phyloP scores from a whole-genome alignment of 2,329 filamentous ascomycete species.

The Gaeumannomyces sp. region DNA sequence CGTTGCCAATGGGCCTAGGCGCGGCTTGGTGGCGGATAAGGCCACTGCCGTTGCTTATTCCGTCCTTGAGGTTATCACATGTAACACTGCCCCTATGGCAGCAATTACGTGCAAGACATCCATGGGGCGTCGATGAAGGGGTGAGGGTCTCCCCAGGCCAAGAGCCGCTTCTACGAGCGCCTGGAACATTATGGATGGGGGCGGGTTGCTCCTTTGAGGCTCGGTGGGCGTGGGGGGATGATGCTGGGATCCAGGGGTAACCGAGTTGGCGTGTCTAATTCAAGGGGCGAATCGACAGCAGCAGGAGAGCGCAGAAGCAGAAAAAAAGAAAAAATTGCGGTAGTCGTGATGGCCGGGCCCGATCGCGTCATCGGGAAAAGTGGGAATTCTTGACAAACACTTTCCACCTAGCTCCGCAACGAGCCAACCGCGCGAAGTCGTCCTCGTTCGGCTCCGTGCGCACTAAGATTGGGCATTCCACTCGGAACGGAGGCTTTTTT shows the following conservation, averaged over 20 bases:
- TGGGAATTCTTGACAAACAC: not conserved
- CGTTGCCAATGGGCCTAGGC: not conserved
- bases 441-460: too few relatives aligned
- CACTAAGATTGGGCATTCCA: not conserved
- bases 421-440: not conserved
- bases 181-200: not conserved
- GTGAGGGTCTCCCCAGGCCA: too few relatives aligned
- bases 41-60: too few relatives aligned
- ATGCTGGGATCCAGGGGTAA: too few relatives aligned
- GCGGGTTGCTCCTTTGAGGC: not conserved
- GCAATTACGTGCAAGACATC: too few relatives aligned
- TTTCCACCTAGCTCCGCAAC: not conserved
- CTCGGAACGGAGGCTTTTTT: not conserved
- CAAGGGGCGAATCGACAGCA: too few relatives aligned
- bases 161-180: too few relatives aligned
- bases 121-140: too few relatives aligned
- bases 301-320: too few relatives aligned
- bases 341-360: not conserved
- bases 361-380: conserved; percentile 2
- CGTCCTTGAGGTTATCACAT: not conserved
- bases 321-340: not conserved
- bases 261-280: too few relatives aligned
- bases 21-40: too few relatives aligned
- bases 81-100: too few relatives aligned
- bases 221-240: not conserved